phyloP scores from a whole-genome alignment of 2,329 filamentous ascomycete genomes.

The Fusarium denticulatum region DNA sequence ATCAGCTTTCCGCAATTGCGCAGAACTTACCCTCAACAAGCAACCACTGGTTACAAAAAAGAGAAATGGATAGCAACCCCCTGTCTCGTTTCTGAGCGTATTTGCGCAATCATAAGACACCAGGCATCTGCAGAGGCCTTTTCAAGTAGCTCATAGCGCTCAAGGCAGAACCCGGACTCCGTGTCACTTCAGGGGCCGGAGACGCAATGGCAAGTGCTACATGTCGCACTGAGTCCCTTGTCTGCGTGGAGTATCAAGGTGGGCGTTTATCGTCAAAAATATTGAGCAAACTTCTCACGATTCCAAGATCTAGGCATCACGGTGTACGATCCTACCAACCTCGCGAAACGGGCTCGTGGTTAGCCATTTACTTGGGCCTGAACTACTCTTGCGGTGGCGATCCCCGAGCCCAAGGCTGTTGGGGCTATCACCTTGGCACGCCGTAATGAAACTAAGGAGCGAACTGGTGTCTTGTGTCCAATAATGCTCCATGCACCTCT shows the following conservation, averaged over 20 bases:
- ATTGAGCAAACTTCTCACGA: neutral
- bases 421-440: fast-evolving
- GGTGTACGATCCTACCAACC: neutral
- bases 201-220: fast-evolving
- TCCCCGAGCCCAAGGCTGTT: too few species aligned
- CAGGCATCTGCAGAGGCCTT: too few species aligned
- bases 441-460: neutral
- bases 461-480: fast-evolving
- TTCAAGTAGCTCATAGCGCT: neutral
- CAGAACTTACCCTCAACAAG: neutral
- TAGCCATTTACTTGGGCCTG: neutral
- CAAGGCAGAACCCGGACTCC: neutral
- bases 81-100: neutral
- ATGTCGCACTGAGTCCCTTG: neutral
- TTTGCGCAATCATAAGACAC: neutral
- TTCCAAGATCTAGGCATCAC: neutral
- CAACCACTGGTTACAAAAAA: neutral
- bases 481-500: too few species aligned
- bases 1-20: neutral
- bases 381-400: neutral
- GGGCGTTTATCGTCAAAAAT: too few species aligned
- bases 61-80: neutral
- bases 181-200: neutral
- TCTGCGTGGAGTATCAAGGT: neutral
- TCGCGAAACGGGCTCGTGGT: neutral